phyloP scores from a whole-genome alignment of 1,139 yeast species.

The Williopsis jadinii region DNA sequence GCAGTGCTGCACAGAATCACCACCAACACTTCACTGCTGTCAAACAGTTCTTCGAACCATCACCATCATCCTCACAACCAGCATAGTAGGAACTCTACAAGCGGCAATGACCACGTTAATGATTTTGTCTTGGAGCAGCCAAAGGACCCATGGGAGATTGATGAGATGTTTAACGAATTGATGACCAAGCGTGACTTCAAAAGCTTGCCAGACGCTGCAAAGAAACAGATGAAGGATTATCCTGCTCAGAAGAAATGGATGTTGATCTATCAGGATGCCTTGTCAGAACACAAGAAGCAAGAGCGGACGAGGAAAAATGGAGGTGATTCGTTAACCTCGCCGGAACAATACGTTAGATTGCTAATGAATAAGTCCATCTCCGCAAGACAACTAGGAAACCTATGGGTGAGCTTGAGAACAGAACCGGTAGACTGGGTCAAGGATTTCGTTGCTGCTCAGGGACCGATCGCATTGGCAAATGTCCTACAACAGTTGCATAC shows the following conservation, averaged over 20 bases:
- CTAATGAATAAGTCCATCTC: slow-evolving; percentile 66
- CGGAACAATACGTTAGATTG: slow-evolving; percentile 72
- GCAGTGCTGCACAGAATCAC: slow-evolving; percentile 16
- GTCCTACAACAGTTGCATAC: slow-evolving; percentile 39
- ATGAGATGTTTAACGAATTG: slow-evolving; percentile 56
- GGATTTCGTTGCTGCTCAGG: slow-evolving; percentile 74
- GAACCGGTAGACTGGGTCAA: slow-evolving; percentile 92
- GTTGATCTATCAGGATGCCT: slow-evolving; percentile 80
- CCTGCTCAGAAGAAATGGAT: slow-evolving; percentile 67
- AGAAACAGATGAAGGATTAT: slow-evolving; percentile 70
- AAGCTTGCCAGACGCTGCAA: slow-evolving; percentile 71
- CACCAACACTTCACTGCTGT: slow-evolving; percentile 11
- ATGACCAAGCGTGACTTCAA: slow-evolving; percentile 82
- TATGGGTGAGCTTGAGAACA: slow-evolving; percentile 88
- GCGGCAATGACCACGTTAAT: slow-evolving; percentile 1
- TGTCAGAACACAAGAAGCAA: slow-evolving; percentile 64
- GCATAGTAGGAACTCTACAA: neutral
- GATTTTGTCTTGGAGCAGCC: slow-evolving; percentile 50
- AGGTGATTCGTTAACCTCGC: slow-evolving; percentile 32
- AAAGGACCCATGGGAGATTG: slow-evolving; percentile 50
- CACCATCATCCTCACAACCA: neutral
- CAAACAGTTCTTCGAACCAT: slow-evolving; percentile 5
- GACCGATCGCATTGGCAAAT: slow-evolving; percentile 75
- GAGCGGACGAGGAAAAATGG: slow-evolving; percentile 30
- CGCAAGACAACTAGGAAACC: slow-evolving; percentile 65